Evolutionary conservation across 805 yeast species (phyloP), one percentile per base, ranked within the genome.

Genomic region (Myxozyma kluyveri): DNA sequence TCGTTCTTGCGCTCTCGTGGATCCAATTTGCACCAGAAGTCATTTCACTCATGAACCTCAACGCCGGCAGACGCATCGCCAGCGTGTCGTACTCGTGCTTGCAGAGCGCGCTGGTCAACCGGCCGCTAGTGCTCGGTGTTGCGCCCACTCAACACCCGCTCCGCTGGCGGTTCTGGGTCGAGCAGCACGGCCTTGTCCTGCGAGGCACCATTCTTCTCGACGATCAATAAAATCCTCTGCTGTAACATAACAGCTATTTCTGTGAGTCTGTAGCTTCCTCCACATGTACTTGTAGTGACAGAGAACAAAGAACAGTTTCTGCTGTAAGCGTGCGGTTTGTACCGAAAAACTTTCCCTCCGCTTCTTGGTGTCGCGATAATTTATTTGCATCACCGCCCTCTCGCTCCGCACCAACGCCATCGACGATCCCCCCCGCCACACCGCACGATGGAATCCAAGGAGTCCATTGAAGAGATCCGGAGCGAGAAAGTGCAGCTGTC

Each of bases 1-100:
- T 86, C 0, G 81, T 84, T 6, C 57, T 86, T 35, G 59, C 81
- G 33, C 64, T 87, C 29, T 77, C 79, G 49, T 83, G 82, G 80
- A 68, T 79, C 10, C 59, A 53, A 41, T 56, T 47, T 29, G 54
- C 54, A 23, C 12, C 27, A 5, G 12, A 22, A 5, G 45, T 52
- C 5, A 18, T 38, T 27, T 31, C 37, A 6, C 36, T 32, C 29
- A 21, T 44, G 9, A 47, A 43, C 10, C 12, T 17, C n/a, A 39
- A 32, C 14, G 40, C 5, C 17, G 7, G 22, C n/a, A 21, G 22
- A 29, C 17, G 32, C 2, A 54, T 50, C 21, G 17, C n/a, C 24
- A 9, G 36, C 17, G 45, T 54, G 12, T n/a, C 33, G 38, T 56
- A 56, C 35, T 43, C 54, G 18, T 56, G 60, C 49, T 42, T 56